Evolutionary conservation across 176 grass and related monocot species (phyloP).

Genomic region (Microstegium vimineum): DNA sequence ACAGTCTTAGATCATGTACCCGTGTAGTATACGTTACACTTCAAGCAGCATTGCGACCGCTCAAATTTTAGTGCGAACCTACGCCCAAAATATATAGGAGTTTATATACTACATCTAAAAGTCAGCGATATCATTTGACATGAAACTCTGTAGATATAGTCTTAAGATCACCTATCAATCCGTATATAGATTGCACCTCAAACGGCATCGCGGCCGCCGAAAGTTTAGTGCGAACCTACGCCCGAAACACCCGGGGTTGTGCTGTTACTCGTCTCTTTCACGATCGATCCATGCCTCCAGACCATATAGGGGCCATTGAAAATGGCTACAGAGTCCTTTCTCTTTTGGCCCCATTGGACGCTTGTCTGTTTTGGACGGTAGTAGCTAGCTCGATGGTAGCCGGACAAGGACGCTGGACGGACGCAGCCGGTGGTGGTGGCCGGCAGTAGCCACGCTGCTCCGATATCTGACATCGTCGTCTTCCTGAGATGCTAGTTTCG

Average conservation of each 20-base stretch:
- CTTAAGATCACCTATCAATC: not conserved
- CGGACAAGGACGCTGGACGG: not conserved
- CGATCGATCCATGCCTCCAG: not conserved
- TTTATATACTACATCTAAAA: not conserved
- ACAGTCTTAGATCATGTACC: not conserved
- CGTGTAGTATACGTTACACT: not conserved
- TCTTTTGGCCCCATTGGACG: slow-evolving; percentile 24
- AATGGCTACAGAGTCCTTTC: not conserved
- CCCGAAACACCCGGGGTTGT: not conserved
- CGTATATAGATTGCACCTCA: not conserved
- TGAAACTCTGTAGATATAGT: not conserved
- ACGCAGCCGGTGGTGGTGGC: not conserved
- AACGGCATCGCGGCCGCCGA: not conserved
- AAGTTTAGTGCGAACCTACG: not conserved
- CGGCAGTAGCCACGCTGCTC: not conserved
- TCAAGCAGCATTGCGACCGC: no score
- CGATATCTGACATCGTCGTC: not conserved
- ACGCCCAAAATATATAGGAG: no score
- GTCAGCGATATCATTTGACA: not conserved
- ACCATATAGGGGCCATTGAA: not conserved
- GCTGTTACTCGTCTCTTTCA: slow-evolving; percentile 4
- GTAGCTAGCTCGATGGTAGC: no score
- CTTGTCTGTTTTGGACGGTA: slow-evolving; percentile 25
- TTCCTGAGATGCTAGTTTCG: not conserved
- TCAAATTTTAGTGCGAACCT: no score